Base-by-base conservation (phyloP, 495 filamentous ascomycete species). In the Podospora anserina region DNA sequence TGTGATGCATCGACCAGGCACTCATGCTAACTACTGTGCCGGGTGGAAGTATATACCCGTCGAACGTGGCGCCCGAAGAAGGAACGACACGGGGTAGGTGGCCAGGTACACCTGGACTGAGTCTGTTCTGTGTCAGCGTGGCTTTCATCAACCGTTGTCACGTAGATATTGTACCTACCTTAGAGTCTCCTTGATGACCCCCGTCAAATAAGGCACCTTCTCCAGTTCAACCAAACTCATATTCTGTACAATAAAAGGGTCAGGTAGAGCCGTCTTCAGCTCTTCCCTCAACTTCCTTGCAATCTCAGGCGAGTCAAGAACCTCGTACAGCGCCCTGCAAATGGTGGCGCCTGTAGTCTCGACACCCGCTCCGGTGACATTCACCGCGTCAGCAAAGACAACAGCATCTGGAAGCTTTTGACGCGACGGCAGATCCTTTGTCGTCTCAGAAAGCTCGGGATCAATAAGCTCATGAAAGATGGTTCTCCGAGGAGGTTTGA, bases 281-380 rank as follows among this genome's bases (percentile, higher is more conserved):
- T 83, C 82, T 7, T 65, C 63, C 4, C 64, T 74, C 28, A 82
- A 65, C 13, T 56, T 67, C 0, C 57, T 5, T 60, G 78, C 79
- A 1, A 81, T 75, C 1, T 63, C 65, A 3, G 73, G 76, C 61
- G 76, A 78, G n/a, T 55, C 56, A 9, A 82, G 65, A 9, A 80
- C 73, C 54, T 82, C 70, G 61, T 78, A 82, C 0, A 74, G 58
- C 27, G 79, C 76, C n/a, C 80, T 70, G 0, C 70, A 78, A 63
- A 77, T 69, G 0, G 81, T 78, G 68, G 79, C 77, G 0, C 78
- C 80, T 1, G 82, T 82, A 0, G 80, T 84, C 64, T 82, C 82
- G 0, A 78, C 65, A 0, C 78, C 76, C 3, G 78, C 81, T 3
- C 68, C 76, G 11, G 78, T 69, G 13, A 82, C 56, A 27, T 70